phyloP scores from a whole-genome alignment of 169 alveolate species.

The Hepatocystis sp. region DNA sequence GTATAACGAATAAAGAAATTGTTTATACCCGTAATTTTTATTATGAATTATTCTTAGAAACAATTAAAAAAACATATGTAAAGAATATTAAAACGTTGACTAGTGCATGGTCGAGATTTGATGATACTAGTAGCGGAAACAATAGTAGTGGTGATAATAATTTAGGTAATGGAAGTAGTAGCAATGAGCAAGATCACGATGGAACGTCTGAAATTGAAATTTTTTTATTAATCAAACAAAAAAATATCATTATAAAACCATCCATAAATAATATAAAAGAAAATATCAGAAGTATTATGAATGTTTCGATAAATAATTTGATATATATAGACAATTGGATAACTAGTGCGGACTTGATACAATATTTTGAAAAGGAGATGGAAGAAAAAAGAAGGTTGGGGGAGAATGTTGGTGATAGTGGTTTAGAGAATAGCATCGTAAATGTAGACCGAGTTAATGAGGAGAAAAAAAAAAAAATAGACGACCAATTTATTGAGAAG shows the following conservation, averaged over 20 bases:
- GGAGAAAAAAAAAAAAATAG: background rate
- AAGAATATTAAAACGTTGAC: slow-evolving; percentile 47
- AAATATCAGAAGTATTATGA: slow-evolving; percentile 57
- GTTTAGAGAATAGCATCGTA: background rate
- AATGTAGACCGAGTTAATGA: background rate
- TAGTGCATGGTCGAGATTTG: slow-evolving; percentile 55
- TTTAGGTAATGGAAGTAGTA: background rate
- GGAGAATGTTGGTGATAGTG: background rate
- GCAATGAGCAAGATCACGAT: background rate
- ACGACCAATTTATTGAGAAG: too few species aligned
- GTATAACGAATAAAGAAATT: slow-evolving; percentile 53
- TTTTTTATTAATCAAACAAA: slow-evolving; percentile 38
- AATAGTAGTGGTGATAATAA: background rate
- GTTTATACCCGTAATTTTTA: slow-evolving; percentile 41
- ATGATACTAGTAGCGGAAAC: background rate
- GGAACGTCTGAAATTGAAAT: slow-evolving; percentile 36
- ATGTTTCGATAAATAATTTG: slow-evolving; percentile 69
- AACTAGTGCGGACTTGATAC: slow-evolving; percentile 41
- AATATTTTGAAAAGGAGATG: slow-evolving; percentile 16
- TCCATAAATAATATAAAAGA: slow-evolving; percentile 59
- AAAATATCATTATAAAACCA: slow-evolving; percentile 67
- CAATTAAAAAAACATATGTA: slow-evolving; percentile 39
- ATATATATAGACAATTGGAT: slow-evolving; percentile 75
- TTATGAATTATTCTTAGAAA: slow-evolving; percentile 34
- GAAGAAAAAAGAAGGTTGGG: background rate